These are phyloP conservation scores for Euryodendron excelsum DNA, from an alignment of 148 eudicot species.

Conservation along the genomic window DNA sequence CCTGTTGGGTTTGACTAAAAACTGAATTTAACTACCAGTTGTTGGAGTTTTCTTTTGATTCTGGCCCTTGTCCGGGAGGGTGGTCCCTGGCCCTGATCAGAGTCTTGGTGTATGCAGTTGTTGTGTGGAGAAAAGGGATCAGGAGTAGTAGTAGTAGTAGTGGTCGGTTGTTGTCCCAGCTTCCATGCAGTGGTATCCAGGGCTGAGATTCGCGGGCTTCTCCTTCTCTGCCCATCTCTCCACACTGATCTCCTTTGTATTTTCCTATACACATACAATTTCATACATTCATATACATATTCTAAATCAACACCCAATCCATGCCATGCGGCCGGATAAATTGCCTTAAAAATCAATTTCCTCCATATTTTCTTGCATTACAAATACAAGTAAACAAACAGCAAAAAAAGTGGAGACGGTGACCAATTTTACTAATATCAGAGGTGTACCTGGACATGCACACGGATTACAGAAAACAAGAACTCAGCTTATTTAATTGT, in stretches of 20 bases:
- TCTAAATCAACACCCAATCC: neutral
- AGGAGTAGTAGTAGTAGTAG: neutral
- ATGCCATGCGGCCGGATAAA: neutral
- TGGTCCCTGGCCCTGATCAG: neutral
- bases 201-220: conserved; percentile 45
- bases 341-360: neutral
- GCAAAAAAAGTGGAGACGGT: neutral
- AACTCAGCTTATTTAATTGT: neutral
- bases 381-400: neutral
- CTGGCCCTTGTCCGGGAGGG: conserved; percentile 13
- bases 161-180: neutral
- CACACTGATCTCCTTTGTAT: conserved; percentile 12
- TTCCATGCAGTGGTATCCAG: conserved; percentile 19
- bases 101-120: no score
- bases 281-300: neutral
- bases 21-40: neutral
- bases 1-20: neutral
- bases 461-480: neutral
- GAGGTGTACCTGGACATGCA: conserved; percentile 12
- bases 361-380: neutral
- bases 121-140: neutral
- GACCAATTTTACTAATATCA: neutral
- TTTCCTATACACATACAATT: conserved; percentile 15
- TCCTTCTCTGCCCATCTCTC: conserved; percentile 30
- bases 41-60: conserved; percentile 22